phyloP scores from a whole-genome alignment of 2,329 filamentous ascomycete genomes.

The Lachnellula hyalina region DNA sequence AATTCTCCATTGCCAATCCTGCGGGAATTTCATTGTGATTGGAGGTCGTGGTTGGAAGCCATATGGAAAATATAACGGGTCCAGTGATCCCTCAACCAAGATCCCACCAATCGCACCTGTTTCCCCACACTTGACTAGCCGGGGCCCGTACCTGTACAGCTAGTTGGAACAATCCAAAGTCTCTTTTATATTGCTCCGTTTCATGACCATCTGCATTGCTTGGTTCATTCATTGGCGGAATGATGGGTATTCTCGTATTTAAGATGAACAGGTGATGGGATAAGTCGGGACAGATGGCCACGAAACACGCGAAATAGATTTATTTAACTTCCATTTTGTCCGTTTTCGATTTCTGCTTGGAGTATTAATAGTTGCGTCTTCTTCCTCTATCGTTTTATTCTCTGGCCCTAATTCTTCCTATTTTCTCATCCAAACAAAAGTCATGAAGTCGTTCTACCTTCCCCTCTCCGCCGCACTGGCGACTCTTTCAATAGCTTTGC shows the following conservation, averaged over 20 bases:
- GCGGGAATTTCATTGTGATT: not conserved
- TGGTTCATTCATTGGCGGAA: not conserved
- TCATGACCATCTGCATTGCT: not conserved
- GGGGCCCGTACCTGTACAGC: not conserved
- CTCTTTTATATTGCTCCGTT: not conserved
- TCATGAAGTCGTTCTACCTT: conserved; percentile 16
- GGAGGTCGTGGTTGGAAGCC: not conserved
- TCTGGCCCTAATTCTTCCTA: not conserved
- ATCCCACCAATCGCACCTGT: not conserved
- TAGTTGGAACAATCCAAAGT: not conserved
- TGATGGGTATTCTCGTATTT: not conserved
- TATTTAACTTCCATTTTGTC: not conserved
- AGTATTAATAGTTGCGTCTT: not conserved
- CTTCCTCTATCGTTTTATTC: not conserved
- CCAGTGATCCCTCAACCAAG: not conserved
- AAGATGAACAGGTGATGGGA: not conserved
- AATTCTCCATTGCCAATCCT: not conserved
- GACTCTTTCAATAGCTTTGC: conserved; percentile 16
- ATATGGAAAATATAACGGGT: not conserved
- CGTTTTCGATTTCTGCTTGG: not conserved
- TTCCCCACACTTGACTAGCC: not conserved
- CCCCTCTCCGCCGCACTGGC: conserved; percentile 20
- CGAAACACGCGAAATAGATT: not conserved
- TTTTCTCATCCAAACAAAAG: not conserved
- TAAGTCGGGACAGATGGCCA: not conserved